Evolutionary conservation across 176 grass and related monocot genomes (phyloP).

Genomic region (Ampelocalamus luodianensis): DNA sequence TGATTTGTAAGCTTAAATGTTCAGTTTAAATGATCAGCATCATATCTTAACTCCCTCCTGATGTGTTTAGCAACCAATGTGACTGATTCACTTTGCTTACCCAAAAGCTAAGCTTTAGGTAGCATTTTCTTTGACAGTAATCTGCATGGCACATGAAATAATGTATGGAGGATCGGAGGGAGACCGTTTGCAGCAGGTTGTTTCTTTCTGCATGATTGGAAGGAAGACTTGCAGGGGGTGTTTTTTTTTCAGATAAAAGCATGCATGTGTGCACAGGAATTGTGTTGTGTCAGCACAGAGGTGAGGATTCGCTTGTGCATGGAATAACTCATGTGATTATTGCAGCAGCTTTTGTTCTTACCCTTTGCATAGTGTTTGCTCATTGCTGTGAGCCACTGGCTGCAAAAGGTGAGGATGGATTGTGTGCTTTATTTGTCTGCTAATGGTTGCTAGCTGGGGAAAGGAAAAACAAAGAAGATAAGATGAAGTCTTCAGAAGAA

Average conservation of each 20-base stretch:
- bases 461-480: neutral
- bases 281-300: conserved; percentile 36
- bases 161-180: conserved; percentile 61
- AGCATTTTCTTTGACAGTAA: conserved; percentile 10
- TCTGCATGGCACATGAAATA: conserved; percentile 57
- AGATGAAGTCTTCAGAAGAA: neutral
- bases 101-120: neutral
- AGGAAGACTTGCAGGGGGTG: conserved; percentile 78
- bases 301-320: conserved; percentile 32
- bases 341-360: conserved; percentile 49
- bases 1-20: conserved; percentile 35
- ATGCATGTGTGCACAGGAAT: conserved; percentile 42
- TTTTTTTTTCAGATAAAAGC: conserved; percentile 35
- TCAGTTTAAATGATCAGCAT: neutral
- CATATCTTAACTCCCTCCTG: neutral
- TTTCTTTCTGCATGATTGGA: conserved; percentile 59
- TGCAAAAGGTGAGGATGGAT: neutral
- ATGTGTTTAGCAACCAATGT: neutral
- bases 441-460: conserved; percentile 1
- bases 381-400: conserved; percentile 28
- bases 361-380: conserved; percentile 26
- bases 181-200: conserved; percentile 58
- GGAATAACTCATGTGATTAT: conserved; percentile 49
- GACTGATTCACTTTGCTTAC: neutral
- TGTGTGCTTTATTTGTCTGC: neutral